Base-by-base conservation (phyloP, 1,284 basidiomycete species). In the Fomitopsis betulina region DNA sequence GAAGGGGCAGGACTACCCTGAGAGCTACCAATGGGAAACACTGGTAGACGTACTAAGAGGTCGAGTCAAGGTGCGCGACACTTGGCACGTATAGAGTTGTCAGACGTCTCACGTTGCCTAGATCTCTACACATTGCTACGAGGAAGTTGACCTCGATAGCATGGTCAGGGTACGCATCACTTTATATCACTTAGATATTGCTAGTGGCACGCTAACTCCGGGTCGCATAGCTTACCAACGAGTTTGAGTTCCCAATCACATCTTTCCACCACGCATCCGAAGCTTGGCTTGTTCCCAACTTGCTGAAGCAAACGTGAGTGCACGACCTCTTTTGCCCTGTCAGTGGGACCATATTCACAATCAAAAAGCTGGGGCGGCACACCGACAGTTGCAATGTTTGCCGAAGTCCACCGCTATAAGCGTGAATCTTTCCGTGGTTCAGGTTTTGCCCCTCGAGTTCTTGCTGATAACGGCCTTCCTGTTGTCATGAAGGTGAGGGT, bases 231-330 rank as follows among this genome's bases (percentile, higher is more conserved):
- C 70, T 89, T n/a, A 81, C 85, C 37, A 85, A 87, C 63, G 87
- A 89, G 71, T 96, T 94, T 79, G 77, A 86, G 63, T 93, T 94
- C 72, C 85, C 86, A 5, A 80, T 93, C 58, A 86, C 90, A 1
- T 86, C 87, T 0, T 87, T 96, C 72, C 94, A 96, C 70, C 92
- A 95, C 66, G 93, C 94, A 0, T 85, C 86, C 60, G 91, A 94
- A 67, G 86, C 93, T 0, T 96, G 91, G 70, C 81, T 96, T 17
- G 87, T 94, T 23, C 91, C 93, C 0, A 85, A 86, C 39, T 71
- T 92, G 2, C 76, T 96, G 56, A 93, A 92, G 70, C 77, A 79
- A 67, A 81, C 86, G 32, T 93, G 83, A 61, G 71, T 73, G n/a
- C 19, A 58, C 60, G 60, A 45, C 52, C 23, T 10, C 19, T 52